Conservation (phyloP, 2,329 filamentous ascomycete species). For the Coccinonectria pachysandricola region DNA sequence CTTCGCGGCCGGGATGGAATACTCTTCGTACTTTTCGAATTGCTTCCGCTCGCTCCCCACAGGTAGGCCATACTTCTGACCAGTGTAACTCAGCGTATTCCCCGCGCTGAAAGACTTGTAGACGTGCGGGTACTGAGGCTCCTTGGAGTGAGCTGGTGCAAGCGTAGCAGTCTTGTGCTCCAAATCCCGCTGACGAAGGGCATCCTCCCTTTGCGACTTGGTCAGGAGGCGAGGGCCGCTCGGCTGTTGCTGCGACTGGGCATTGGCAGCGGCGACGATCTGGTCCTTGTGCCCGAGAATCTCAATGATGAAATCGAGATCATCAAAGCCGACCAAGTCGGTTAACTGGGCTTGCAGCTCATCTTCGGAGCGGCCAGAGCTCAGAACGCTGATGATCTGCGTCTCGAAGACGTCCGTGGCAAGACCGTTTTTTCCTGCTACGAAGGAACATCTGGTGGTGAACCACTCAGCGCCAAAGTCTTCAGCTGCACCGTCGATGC, state of each 20-base stretch:
- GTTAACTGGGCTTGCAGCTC: conserved; percentile 85
- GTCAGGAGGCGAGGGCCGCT: conserved; percentile 51
- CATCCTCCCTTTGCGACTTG: conserved; percentile 67
- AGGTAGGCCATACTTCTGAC: conserved; percentile 75
- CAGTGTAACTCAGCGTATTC: conserved; percentile 71
- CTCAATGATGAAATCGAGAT: conserved; percentile 86
- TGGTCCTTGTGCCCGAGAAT: conserved; percentile 68
- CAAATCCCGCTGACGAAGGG: conserved; percentile 63
- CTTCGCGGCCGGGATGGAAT: conserved; percentile 71
- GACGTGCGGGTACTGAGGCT: conserved; percentile 81
- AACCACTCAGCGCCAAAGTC: conserved; percentile 62
- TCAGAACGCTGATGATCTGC: conserved; percentile 66
- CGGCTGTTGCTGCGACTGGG: conserved; percentile 25
- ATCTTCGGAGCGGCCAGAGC: conserved; percentile 59
- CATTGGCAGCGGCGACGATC: conserved; percentile 42
- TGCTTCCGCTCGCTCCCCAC: conserved; percentile 62
- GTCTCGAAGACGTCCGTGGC: conserved; percentile 60
- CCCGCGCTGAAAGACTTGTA: conserved; percentile 77
- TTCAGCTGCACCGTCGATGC: conserved; percentile 16
- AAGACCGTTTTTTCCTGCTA: conserved; percentile 58
- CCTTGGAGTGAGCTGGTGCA: conserved; percentile 59
- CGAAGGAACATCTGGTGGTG: conserved; percentile 51
- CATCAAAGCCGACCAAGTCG: conserved; percentile 85
- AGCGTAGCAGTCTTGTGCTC: conserved; percentile 73
- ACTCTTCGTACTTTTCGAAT: conserved; percentile 76